Conservation (phyloP, 305 asterid genomes). For the Ajuga reptans region DNA sequence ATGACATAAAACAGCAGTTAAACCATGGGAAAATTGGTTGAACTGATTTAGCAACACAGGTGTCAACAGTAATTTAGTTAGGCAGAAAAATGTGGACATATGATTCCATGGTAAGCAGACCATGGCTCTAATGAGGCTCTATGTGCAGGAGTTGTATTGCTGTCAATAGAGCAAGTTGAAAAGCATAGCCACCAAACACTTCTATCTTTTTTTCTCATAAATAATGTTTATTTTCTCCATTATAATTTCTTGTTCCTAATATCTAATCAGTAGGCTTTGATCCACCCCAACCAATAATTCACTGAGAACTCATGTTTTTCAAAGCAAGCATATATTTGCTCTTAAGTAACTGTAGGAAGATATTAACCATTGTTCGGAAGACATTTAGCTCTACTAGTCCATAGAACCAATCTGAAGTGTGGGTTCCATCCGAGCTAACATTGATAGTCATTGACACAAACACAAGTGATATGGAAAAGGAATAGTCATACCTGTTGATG, state of each 20-base stretch:
- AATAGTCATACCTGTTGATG: conserved; percentile 73
- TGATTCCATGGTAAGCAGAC: not conserved
- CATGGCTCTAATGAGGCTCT: not conserved
- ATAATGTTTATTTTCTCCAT: not conserved
- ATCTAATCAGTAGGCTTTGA: not conserved
- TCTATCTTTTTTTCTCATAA: not conserved
- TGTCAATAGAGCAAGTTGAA: not conserved
- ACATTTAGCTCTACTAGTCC: not conserved
- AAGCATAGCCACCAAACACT: not conserved
- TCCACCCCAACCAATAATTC: not conserved
- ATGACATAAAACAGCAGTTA: not conserved
- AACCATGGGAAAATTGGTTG: not conserved
- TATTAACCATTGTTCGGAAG: not conserved
- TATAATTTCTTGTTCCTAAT: not conserved
- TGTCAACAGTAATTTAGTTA: not conserved
- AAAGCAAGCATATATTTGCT: not conserved
- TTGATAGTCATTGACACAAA: not conserved
- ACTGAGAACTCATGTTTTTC: conserved; percentile 11
- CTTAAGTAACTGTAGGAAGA: not conserved
- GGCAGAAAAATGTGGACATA: not conserved
- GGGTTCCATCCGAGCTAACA: not conserved
- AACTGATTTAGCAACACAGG: not conserved
- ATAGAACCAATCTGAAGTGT: not conserved
- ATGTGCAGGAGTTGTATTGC: not conserved
- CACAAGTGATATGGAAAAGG: not conserved